phyloP scores from a whole-genome alignment of 495 filamentous ascomycete species.

The Daldinia decipiens region DNA sequence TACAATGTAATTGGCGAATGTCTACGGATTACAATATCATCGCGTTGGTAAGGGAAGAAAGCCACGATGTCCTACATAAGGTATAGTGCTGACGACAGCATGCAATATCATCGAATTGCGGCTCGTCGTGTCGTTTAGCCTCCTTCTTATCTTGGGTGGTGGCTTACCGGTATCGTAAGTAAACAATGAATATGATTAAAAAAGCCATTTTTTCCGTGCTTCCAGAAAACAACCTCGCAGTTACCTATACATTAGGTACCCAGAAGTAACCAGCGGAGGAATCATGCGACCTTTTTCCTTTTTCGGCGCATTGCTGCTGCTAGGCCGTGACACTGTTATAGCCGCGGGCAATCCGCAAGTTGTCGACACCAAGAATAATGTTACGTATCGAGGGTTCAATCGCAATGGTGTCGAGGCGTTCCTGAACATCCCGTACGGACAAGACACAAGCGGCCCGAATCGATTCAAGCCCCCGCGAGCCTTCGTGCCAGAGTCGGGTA shows the following conservation, averaged over 20 bases:
- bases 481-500: slow-evolving; percentile 43
- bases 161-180: neutral
- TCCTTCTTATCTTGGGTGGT: neutral
- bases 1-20: slow-evolving; percentile 23
- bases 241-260: too few species aligned
- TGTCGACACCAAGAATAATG: slow-evolving; percentile 29
- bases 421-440: slow-evolving; percentile 57
- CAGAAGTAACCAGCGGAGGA: neutral
- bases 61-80: neutral
- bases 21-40: neutral
- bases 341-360: slow-evolving; percentile 24
- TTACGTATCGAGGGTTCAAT: slow-evolving; percentile 46
- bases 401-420: slow-evolving; percentile 56
- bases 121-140: neutral
- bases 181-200: slow-evolving; percentile 5
- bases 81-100: slow-evolving; percentile 5
- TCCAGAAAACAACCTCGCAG: neutral
- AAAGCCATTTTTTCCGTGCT: neutral
- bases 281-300: slow-evolving; percentile 34
- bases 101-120: neutral
- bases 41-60: neutral
- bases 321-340: slow-evolving; percentile 13
- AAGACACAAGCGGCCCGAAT: slow-evolving; percentile 54
- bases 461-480: slow-evolving; percentile 59
- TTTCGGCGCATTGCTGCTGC: slow-evolving; percentile 27